Base-by-base conservation (phyloP, 345 rosid genomes). In the Ricinus communis region DNA sequence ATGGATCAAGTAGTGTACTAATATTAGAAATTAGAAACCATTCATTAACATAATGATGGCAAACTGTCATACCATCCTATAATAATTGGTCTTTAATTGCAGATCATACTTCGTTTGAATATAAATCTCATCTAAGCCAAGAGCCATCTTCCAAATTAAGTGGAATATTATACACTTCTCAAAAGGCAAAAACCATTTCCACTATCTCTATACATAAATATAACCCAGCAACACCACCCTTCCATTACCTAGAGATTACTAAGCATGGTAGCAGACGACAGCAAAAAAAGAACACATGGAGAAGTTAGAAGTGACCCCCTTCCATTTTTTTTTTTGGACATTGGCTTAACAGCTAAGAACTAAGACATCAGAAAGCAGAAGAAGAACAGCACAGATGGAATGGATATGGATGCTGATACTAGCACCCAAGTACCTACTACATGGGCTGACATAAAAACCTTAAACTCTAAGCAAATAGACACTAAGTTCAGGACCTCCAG, bases 401-500 rank as follows among this genome's bases (percentile, higher is more conserved):
- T 21, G 9, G 16, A 52, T 33, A 68, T 56, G 53, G 22, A 2
- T 50, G 50, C 38, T 11, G 60, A 53, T 13, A 14, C 19, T 46
- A 4, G 1, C 13, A 1, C 1, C 3, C 8, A 33, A n/a, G 38
- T 33, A 6, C 38, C 38, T 15, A 19, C 36, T 16, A 7, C 5
- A 28, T 12, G 16, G 22, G 12, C 43, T 27, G 38, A 33, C 2
- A 6, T 33, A 8, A 3, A 27, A 33, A 33, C 4, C 27, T 69
- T 63, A 91, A 70, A 80, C 91, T 82, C 97, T 90, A 45, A 90
- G 86, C 82, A 91, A 69, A 79, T 86, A 94, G 31, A 94, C 75
- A 81, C 97, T 90, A 36, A 94, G 97, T 74, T 94, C 97, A 52
- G 97, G 97, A n/a, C 98, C 96, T 18, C 91, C 91, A 59, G 75